phyloP scores from a whole-genome alignment of 805 yeast species.

The Priceomyces medius region DNA sequence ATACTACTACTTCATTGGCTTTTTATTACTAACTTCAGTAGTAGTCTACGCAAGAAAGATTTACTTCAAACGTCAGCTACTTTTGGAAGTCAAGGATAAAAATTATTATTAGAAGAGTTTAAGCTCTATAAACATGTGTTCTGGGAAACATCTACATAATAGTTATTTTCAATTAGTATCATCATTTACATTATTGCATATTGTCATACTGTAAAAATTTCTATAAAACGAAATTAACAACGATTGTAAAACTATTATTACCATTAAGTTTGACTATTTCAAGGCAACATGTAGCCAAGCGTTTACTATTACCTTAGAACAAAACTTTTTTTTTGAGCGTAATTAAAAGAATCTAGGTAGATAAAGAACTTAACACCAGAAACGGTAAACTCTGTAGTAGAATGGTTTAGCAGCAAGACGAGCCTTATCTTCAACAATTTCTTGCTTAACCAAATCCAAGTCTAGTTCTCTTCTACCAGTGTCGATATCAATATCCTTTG shows the following conservation, averaged over 20 bases:
- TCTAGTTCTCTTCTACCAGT: slow-evolving; percentile 41
- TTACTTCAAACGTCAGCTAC: slow-evolving; percentile 1
- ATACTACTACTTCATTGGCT: background rate
- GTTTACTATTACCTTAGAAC: too few species aligned
- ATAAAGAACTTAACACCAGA: slow-evolving; percentile 36
- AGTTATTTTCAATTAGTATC: too few species aligned
- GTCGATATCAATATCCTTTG: slow-evolving; percentile 35
- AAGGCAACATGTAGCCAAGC: too few species aligned
- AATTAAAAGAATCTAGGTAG: too few species aligned
- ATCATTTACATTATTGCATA: too few species aligned
- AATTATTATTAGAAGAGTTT: background rate
- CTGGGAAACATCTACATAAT: too few species aligned
- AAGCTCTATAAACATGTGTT: too few species aligned
- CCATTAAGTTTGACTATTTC: too few species aligned
- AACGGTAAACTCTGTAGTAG: slow-evolving; percentile 30
- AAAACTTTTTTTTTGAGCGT: too few species aligned
- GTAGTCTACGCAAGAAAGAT: background rate
- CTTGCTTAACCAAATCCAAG: slow-evolving; percentile 38
- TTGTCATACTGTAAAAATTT: too few species aligned
- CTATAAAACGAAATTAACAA: too few species aligned
- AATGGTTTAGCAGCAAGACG: slow-evolving; percentile 32
- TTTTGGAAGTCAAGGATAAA: background rate
- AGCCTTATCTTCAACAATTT: slow-evolving; percentile 40
- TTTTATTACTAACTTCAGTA: background rate
- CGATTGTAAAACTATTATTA: too few species aligned